Conservation (phyloP, 805 yeast species). For the Wickerhamiella occidentalis region DNA sequence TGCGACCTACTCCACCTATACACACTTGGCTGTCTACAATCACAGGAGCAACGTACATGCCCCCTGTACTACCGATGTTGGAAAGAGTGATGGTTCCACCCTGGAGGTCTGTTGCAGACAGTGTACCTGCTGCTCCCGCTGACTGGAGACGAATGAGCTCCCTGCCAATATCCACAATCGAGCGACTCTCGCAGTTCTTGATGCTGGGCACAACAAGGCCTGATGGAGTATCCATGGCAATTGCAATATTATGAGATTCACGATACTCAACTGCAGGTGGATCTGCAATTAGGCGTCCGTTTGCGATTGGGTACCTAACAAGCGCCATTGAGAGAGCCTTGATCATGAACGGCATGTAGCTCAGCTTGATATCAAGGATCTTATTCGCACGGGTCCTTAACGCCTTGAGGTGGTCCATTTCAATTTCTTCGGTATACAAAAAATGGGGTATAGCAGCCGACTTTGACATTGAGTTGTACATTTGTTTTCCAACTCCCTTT, state of each 20-base stretch:
- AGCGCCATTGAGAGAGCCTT: slow-evolving; percentile 27
- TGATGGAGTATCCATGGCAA: slow-evolving; percentile 28
- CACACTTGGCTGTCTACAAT: slow-evolving; percentile 27
- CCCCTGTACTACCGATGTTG: slow-evolving; percentile 28
- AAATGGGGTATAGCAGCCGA: slow-evolving; percentile 28
- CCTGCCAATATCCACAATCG: slow-evolving; percentile 24
- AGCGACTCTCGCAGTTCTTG: slow-evolving; percentile 22
- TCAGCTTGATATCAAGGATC: slow-evolving; percentile 19
- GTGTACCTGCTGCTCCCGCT: slow-evolving; percentile 22
- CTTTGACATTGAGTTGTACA: slow-evolving; percentile 27
- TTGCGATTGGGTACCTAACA: slow-evolving; percentile 23
- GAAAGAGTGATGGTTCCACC: slow-evolving; percentile 28
- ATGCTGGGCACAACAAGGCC: slow-evolving; percentile 28
- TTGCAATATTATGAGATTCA: slow-evolving; percentile 25
- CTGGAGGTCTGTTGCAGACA: slow-evolving; percentile 22
- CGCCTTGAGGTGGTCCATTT: slow-evolving; percentile 22
- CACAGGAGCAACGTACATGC: slow-evolving; percentile 28
- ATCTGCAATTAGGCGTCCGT: slow-evolving; percentile 20
- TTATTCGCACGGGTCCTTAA: slow-evolving; percentile 22
- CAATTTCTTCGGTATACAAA: slow-evolving; percentile 27
- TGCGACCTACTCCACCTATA: slow-evolving; percentile 26
- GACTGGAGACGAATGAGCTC: slow-evolving; percentile 25
- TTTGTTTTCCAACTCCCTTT: slow-evolving; percentile 25
- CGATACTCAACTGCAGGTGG: slow-evolving; percentile 20
- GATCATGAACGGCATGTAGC: slow-evolving; percentile 29